These are phyloP conservation scores for Musa itinerans DNA, from an alignment of 176 grass and related monocot genomes.

Conservation along the genomic window DNA sequence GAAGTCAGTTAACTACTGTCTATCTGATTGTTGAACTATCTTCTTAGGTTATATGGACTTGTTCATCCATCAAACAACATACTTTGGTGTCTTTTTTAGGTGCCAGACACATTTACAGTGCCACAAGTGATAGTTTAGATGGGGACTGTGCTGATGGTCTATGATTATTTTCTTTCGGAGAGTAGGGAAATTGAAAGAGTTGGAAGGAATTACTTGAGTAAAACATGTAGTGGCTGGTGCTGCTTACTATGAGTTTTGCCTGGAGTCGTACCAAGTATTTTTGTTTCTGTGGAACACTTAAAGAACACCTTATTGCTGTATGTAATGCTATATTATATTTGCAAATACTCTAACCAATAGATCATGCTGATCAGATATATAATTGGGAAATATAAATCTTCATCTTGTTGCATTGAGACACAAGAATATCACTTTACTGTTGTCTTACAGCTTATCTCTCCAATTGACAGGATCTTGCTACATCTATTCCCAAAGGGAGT, in stretches of 20 bases:
- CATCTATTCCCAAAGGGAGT: slow-evolving; percentile 78
- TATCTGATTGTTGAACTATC: too few species aligned
- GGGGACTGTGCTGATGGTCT: not conserved
- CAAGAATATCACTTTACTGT: not conserved
- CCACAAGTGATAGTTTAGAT: too few species aligned
- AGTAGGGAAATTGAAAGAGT: not conserved
- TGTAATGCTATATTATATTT: not conserved
- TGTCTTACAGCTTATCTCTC: not conserved
- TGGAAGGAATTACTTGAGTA: not conserved
- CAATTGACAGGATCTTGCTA: slow-evolving; percentile 61
- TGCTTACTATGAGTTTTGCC: not conserved
- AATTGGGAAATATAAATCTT: not conserved
- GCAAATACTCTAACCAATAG: not conserved
- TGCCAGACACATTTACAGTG: too few species aligned
- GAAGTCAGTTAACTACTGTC: too few species aligned
- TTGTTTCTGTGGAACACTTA: not conserved
- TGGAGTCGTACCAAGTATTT: not conserved
- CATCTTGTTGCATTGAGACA: not conserved
- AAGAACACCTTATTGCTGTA: not conserved
- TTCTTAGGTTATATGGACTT: too few species aligned
- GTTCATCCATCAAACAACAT: too few species aligned
- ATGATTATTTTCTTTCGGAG: not conserved
- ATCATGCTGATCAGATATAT: not conserved
- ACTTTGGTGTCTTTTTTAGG: not conserved
- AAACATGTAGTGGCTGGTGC: not conserved